Evolutionary conservation across 2,329 filamentous ascomycete species (phyloP), one percentile per base, ranked within the genome.

Genomic region (Fusarium denticulatum): DNA sequence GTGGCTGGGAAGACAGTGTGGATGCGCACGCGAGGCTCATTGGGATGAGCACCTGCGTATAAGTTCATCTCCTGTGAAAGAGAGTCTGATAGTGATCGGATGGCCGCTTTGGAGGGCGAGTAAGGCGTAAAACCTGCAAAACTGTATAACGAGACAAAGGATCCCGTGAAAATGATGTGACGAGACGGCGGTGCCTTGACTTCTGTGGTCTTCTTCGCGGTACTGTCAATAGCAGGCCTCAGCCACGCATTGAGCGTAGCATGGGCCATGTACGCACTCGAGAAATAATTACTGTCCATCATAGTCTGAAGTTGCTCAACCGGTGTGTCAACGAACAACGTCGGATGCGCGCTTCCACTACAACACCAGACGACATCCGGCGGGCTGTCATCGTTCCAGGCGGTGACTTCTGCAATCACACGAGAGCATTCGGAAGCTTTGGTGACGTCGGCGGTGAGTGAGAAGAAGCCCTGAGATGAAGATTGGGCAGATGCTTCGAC

Each of bases 211-310:
- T 36, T 52, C n/a, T 68, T 68, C 11, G 2, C 5, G 3, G 3
- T 4, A 5, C 42, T 47, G 1, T 70, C 56, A 3, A 62, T 46
- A 7, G 46, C 62, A 43, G 71, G 67, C 11, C 43, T 53, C 7
- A 73, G 10, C 71, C 71, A 73, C 6, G 62, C 46, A 42, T 74
- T 73, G 4, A 73, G 34, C 5, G 71, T 56, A 39, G 71, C 71
- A 46, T 73, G 71, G 1, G 71, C 71, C 71, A 73, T 64, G 20
- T 73, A 73, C 6, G 71, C 71, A 36, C 71, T 74, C 5, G 71
- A 74, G 22, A 73, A 73, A 10, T 73, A 73, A 24, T 73, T 73
- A 7, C 71, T 73, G n/a, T 74, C 71, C 71, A 73, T 73, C 71
- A 73, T 73, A 7, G 61, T 68, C 42, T 74, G 71, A 12, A 73